phyloP scores from a whole-genome alignment of 192 early-diverging fungal genomes.

The Coemansia sp. region DNA sequence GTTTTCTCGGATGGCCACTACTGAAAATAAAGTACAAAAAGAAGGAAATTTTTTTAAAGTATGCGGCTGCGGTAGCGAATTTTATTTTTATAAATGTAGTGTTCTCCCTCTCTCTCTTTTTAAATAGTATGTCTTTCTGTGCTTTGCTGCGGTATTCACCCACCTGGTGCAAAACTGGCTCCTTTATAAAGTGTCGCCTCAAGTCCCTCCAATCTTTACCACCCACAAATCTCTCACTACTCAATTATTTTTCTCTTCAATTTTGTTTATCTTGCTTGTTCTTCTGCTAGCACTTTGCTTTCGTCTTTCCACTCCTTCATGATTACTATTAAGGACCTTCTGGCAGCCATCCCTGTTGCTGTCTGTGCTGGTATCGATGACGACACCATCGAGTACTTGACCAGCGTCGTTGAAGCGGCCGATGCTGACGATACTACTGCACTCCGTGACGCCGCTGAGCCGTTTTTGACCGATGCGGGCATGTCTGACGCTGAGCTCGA shows the following conservation, averaged over 20 bases:
- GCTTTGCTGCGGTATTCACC: constrained; percentile 6
- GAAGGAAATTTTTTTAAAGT: not conserved
- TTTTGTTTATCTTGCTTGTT: not conserved
- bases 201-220: not conserved
- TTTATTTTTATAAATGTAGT: not conserved
- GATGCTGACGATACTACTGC: constrained; percentile 45
- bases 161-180: not conserved
- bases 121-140: not conserved
- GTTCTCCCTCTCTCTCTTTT: not conserved
- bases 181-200: not conserved
- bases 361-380: constrained; percentile 48
- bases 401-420: constrained; percentile 31
- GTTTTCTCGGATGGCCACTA: not conserved
- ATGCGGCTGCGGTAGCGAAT: constrained; percentile 1
- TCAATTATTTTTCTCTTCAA: not conserved
- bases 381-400: constrained; percentile 58
- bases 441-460: constrained; percentile 65
- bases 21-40: not conserved
- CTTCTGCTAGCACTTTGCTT: not conserved
- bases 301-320: constrained; percentile 7
- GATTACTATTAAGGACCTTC: constrained; percentile 28
- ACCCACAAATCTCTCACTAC: constrained; percentile 2
- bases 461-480: constrained; percentile 67
- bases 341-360: constrained; percentile 30
- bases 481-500: constrained; percentile 57